phyloP scores from a whole-genome alignment of 768 basidiomycete genomes.

The Leccinellum luteum region DNA sequence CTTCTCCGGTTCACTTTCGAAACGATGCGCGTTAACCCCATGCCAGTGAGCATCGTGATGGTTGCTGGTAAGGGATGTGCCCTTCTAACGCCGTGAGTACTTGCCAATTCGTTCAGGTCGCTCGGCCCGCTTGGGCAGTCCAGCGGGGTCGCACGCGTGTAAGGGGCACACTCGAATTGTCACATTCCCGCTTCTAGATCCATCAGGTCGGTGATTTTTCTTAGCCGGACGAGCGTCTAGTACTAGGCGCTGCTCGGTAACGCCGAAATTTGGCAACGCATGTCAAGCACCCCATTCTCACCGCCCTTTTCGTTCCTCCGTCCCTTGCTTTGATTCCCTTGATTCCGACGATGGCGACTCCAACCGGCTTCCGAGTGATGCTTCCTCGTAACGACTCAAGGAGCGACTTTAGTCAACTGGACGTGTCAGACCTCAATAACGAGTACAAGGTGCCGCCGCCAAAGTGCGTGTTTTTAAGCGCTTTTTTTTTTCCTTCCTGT shows the following conservation, averaged over 20 bases:
- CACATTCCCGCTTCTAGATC: neutral
- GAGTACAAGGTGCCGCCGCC: conserved; percentile 23
- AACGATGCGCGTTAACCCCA: neutral
- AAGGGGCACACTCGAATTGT: neutral
- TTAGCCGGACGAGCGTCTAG: neutral
- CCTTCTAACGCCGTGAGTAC: conserved; percentile 1
- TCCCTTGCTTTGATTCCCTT: neutral
- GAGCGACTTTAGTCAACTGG: neutral
- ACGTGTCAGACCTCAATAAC: conserved; percentile 12
- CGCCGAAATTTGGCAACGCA: conserved; percentile 8
- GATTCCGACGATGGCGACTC: conserved; percentile 12
- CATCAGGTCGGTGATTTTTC: neutral
- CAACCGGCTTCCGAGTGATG: conserved; percentile 3
- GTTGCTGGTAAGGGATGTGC: neutral
- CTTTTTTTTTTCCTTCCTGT: neutral
- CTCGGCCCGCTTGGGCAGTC: neutral
- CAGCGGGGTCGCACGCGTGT: conserved; percentile 4
- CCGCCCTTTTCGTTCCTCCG: neutral
- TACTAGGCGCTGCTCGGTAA: neutral
- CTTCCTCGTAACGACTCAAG: neutral
- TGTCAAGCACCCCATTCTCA: neutral
- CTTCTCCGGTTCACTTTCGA: neutral
- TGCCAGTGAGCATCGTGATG: neutral
- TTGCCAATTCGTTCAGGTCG: neutral
- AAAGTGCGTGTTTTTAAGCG: conserved; percentile 12